A percentile compares a stretch with the other conserved stretches of the same genome.
Evolutionary conservation across 345 rosid species (phyloP).

Genomic region (Brassica carinata): DNA sequence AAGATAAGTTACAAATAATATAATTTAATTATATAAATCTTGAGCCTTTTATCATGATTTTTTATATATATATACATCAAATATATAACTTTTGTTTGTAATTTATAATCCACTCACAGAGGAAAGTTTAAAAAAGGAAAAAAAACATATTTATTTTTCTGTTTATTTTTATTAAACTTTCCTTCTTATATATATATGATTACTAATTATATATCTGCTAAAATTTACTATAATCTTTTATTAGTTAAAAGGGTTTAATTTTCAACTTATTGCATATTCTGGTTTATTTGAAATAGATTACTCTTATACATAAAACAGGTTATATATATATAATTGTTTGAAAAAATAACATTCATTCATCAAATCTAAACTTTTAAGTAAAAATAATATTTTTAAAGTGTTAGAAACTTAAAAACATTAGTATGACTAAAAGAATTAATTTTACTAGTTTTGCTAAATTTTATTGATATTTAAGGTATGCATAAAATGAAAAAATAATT

Average conservation of each 20-base stretch:
- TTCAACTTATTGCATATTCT: not conserved
- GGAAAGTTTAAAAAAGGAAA: not conserved
- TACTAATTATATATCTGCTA: not conserved
- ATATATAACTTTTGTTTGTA: not conserved
- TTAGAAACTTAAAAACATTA: too few species aligned
- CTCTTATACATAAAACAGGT: not conserved
- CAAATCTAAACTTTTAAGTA: too few species aligned
- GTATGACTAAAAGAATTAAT: too few species aligned
- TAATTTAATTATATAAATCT: not conserved
- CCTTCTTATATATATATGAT: not conserved
- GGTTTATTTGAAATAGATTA: too few species aligned
- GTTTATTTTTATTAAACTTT: too few species aligned
- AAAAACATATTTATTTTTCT: too few species aligned
- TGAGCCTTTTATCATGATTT: not conserved
- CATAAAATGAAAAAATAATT: not conserved
- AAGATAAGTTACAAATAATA: not conserved
- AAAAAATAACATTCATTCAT: too few species aligned
- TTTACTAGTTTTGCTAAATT: too few species aligned
- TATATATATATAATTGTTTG: too few species aligned
- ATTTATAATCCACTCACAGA: not conserved
- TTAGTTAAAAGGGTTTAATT: not conserved
- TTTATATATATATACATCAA: not conserved
- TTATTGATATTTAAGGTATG: not conserved
- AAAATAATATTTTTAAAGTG: too few species aligned
- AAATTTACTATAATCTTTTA: not conserved